Percentiles rank a stretch among this genome's conserved stretches.
Evolutionary conservation across 768 basidiomycete genomes (phyloP).

Genomic region (Collybia nuda): DNA sequence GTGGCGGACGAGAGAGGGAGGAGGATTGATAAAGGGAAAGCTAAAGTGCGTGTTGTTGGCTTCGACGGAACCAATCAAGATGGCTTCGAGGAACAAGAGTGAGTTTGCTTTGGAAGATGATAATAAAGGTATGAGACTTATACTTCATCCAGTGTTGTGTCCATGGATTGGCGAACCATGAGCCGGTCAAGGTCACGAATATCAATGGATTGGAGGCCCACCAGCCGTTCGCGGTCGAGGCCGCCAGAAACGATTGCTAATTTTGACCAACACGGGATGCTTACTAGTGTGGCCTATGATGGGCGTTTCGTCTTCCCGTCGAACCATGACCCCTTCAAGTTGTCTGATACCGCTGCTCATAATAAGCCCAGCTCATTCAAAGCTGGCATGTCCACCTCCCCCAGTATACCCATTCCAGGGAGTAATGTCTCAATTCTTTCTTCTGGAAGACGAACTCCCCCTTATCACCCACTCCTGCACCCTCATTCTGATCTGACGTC

Average conservation of each 20-base stretch:
- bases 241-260: constrained; percentile 55
- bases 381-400: constrained; percentile 20
- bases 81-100: constrained; percentile 73
- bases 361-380: constrained; percentile 14
- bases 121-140: constrained; percentile 5
- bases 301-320: constrained; percentile 45
- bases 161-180: constrained; percentile 94
- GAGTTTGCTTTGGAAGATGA: constrained; percentile 28
- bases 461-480: constrained; percentile 30
- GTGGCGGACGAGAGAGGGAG: constrained; percentile 62
- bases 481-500: constrained; percentile 43
- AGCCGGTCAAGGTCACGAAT: constrained; percentile 89
- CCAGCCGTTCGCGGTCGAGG: constrained; percentile 76
- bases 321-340: constrained; percentile 19
- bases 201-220: constrained; percentile 89
- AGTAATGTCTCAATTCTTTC: constrained; percentile 39
- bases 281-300: constrained; percentile 35
- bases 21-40: constrained; percentile 78
- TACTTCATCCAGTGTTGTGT: constrained; percentile 42
- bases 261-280: constrained; percentile 44
- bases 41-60: constrained; percentile 74
- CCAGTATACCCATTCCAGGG: constrained; percentile 38
- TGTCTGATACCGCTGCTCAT: constrained; percentile 23
- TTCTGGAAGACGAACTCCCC: constrained; percentile 46
- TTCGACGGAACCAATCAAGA: constrained; percentile 80